Conservation (phyloP, 139 green algal species). For the Dunaliella primolecta region DNA sequence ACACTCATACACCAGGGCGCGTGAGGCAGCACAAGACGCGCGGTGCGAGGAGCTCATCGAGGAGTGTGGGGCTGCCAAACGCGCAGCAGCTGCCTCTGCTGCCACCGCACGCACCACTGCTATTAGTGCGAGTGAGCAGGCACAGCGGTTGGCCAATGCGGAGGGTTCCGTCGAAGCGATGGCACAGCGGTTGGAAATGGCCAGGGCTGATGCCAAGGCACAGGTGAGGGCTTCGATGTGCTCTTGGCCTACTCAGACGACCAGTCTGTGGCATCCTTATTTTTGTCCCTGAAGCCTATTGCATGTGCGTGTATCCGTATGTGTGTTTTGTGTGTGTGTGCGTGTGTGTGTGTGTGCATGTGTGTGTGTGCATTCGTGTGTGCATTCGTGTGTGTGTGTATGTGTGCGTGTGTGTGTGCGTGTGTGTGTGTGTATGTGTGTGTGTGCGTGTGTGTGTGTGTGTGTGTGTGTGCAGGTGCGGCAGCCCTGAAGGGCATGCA, state of each 20-base stretch:
- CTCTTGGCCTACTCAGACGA: too few relatives aligned
- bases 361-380: neutral
- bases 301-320: too few relatives aligned
- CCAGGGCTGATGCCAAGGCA: neutral
- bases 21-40: constrained; percentile 5
- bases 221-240: too few relatives aligned
- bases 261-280: too few relatives aligned
- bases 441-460: too few relatives aligned
- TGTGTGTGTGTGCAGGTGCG: neutral
- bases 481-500: neutral
- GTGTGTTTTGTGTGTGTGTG: too few relatives aligned
- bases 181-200: neutral
- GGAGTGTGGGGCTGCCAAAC: neutral
- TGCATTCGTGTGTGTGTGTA: too few relatives aligned
- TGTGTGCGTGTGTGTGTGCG: constrained; percentile 8
- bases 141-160: constrained; percentile 8
- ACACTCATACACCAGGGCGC: neutral
- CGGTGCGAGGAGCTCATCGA: constrained; percentile 17
- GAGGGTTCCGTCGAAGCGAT: neutral
- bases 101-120: neutral
- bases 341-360: neutral
- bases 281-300: too few relatives aligned
- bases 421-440: too few relatives aligned
- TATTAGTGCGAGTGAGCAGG: neutral
- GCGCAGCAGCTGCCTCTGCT: neutral